Conservation (phyloP, 2,329 filamentous ascomycete genomes). For the Sporothrix schenckii region DNA sequence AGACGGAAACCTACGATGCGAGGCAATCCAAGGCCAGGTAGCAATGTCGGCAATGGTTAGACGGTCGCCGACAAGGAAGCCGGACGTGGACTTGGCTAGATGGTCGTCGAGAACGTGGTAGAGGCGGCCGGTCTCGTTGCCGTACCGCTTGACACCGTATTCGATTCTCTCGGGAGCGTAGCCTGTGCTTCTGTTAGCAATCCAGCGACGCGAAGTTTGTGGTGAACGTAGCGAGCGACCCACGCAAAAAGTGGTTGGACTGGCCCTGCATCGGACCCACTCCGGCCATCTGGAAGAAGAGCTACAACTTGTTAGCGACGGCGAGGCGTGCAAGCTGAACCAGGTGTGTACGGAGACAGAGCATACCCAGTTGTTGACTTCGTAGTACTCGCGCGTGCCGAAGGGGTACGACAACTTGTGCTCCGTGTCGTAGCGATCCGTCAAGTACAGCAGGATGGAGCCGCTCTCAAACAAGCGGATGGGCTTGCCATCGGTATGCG, state of each 20-base stretch:
- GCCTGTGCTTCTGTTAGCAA: slow-evolving; percentile 42
- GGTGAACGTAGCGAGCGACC: slow-evolving; percentile 35
- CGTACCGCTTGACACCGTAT: slow-evolving; percentile 77
- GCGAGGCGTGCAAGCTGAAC: no score
- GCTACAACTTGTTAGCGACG: slow-evolving; percentile 41
- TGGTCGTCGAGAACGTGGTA: slow-evolving; percentile 77
- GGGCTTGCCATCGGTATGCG: slow-evolving; percentile 68
- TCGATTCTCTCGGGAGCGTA: slow-evolving; percentile 82
- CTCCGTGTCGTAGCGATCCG: slow-evolving; percentile 77
- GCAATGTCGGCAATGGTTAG: slow-evolving; percentile 78
- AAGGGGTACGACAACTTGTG: slow-evolving; percentile 79
- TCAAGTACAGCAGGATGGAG: slow-evolving; percentile 81
- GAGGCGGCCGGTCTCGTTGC: slow-evolving; percentile 79
- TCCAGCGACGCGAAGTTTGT: not conserved
- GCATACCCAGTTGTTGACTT: slow-evolving; percentile 73
- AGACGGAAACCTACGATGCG: slow-evolving; percentile 47
- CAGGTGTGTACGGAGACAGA: no score
- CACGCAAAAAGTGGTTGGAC: slow-evolving; percentile 78
- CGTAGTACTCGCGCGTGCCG: slow-evolving; percentile 74
- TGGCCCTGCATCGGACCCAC: slow-evolving; percentile 83
- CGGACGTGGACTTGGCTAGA: slow-evolving; percentile 59
- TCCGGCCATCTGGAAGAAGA: slow-evolving; percentile 77
- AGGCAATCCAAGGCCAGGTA: slow-evolving; percentile 75
- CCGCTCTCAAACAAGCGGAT: slow-evolving; percentile 83
- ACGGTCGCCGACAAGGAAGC: slow-evolving; percentile 68